Base-by-base conservation (phyloP, 306 rosid species). In the Quercus agrifolia region DNA sequence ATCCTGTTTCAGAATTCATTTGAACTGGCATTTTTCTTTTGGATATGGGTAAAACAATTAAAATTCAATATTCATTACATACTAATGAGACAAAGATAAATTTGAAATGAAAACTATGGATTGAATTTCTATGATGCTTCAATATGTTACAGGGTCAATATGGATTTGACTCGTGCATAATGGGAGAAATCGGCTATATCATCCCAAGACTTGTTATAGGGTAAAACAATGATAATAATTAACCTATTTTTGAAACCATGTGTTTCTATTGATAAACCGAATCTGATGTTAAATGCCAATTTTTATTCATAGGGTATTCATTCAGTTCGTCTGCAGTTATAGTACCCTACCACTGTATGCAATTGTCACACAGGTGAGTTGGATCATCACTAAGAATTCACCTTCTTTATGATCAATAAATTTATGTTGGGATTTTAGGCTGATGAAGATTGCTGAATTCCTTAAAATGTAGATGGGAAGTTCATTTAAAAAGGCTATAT, bases 141-240 rank as follows among this genome's bases (percentile, higher is more conserved):
- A 19, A 73, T 67, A 57, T 49, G 33, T 49, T 74, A 38, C 86
- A 83, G 86, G 74, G 70, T 70, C 86, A 83, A 62, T 83, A 83
- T 69, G 19, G 21, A 25, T 83, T 83, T 21, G 74, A 83, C 62
- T 83, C 86, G 25, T 83, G 86, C 77, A 83, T 83, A 23, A 83
- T 75, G 86, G 86, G 86, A 33, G 13, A 83, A 74, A 8, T 78
- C 14, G 41, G 75, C 17, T 83, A 31, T 70, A 19, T 70, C 28
- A 79, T 79, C 76, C 86, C 86, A 51, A 79, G 86, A 75, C 83
- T 83, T 61, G 69, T 78, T n/a, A 83, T 83, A 28, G 86, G 86
- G 86, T 83, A 49, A 78, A 51, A 56, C 72, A 13, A 18, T 33
- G 71, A 66, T 33, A 12, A 66, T 28, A 1, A 6, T 6, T 67